Percentiles rank a stretch among this genome's conserved stretches.
Conservation (phyloP, 768 basidiomycete species). For the Tylopilus felleus region DNA sequence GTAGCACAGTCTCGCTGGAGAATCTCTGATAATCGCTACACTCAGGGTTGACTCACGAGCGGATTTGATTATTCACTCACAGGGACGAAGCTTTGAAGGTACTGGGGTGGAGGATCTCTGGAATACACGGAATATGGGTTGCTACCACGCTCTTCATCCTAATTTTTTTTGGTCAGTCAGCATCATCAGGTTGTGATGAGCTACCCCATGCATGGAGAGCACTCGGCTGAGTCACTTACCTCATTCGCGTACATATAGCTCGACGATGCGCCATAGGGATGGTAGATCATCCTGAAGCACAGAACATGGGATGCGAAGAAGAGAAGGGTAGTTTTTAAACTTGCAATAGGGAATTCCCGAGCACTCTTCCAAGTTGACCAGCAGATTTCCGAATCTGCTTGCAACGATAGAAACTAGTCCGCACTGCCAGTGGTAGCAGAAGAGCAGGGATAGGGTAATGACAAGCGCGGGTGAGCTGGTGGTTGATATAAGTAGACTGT, state of each 20-base stretch:
- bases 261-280: constrained; percentile 29
- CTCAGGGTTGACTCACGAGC: background rate
- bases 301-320: constrained; percentile 18
- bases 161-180: background rate
- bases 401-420: background rate
- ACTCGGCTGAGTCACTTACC: constrained; percentile 11
- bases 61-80: constrained; percentile 12
- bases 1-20: constrained; percentile 22
- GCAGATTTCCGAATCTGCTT: constrained; percentile 3
- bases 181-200: background rate
- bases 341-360: background rate
- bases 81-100: constrained; percentile 26
- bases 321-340: background rate
- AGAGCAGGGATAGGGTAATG: background rate
- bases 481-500: too few relatives aligned
- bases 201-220: background rate
- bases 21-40: constrained; percentile 19
- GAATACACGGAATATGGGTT: background rate
- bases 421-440: too few relatives aligned
- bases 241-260: constrained; percentile 25
- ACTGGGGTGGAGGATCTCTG: constrained; percentile 13
- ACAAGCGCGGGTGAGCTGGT: too few relatives aligned
- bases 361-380: background rate
- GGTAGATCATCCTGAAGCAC: constrained; percentile 26
- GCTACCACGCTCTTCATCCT: constrained; percentile 9